Percentiles rank a stretch among this genome's conserved stretches.
phyloP scores from a whole-genome alignment of 352 stramenopile species.

The Globisporangium cylindrosporum region DNA sequence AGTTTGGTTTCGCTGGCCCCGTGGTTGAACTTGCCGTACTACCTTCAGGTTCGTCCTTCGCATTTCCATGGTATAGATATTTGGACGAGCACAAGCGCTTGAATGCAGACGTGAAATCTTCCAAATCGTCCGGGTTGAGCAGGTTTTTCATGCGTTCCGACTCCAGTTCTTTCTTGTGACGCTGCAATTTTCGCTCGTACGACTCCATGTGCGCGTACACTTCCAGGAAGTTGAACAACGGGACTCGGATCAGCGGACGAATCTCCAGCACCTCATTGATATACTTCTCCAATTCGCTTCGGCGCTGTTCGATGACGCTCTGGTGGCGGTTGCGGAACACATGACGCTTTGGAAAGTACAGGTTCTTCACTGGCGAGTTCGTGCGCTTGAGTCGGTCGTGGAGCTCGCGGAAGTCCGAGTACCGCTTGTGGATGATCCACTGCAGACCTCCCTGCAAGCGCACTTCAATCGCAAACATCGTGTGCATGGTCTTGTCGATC shows the following conservation, averaged over 20 bases:
- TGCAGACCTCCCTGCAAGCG: constrained; percentile 73
- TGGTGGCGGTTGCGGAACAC: constrained; percentile 84
- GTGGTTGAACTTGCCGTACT: constrained; percentile 19
- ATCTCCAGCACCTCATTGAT: constrained; percentile 87
- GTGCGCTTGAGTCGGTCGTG: constrained; percentile 82
- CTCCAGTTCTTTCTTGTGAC: constrained; percentile 86
- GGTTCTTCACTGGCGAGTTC: constrained; percentile 70
- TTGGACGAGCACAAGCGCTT: constrained; percentile 82
- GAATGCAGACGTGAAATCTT: constrained; percentile 75
- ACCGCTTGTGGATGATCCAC: constrained; percentile 88
- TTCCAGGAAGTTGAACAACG: constrained; percentile 87
- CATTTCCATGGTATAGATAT: constrained; percentile 71
- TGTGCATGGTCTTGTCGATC: constrained; percentile 82
- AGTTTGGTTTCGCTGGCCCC: constrained; percentile 19
- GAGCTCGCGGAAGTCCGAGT: constrained; percentile 87
- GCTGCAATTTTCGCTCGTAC: constrained; percentile 80
- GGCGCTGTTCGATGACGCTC: constrained; percentile 83
- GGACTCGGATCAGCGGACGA: constrained; percentile 71
- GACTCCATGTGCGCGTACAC: constrained; percentile 87
- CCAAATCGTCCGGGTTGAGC: constrained; percentile 51
- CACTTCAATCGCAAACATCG: constrained; percentile 79
- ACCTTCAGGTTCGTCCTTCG: constrained; percentile 28
- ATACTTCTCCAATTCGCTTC: constrained; percentile 85
- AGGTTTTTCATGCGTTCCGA: constrained; percentile 87
- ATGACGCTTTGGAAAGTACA: constrained; percentile 85